These are phyloP conservation scores for Fonsecaea erecta DNA, from an alignment of 2,329 filamentous ascomycete species.

Conservation along the genomic window DNA sequence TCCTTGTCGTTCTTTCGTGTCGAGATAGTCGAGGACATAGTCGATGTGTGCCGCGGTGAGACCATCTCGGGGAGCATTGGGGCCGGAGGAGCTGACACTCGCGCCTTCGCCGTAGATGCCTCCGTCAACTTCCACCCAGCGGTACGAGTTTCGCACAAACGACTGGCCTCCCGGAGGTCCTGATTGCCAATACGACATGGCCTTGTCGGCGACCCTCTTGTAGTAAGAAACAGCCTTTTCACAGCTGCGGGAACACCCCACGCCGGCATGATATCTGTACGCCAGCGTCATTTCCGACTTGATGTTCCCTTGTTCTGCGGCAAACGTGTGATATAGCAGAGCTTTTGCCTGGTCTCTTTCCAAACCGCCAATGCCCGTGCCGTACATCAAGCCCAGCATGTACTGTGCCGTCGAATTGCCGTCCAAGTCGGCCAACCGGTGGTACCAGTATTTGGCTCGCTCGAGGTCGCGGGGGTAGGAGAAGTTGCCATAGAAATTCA, in stretches of 20 bases:
- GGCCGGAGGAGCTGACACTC: conserved; percentile 83
- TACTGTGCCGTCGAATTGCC: conserved; percentile 93
- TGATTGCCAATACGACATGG: conserved; percentile 82
- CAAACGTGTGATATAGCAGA: conserved; percentile 91
- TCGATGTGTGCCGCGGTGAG: conserved; percentile 78
- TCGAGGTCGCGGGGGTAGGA: conserved; percentile 81
- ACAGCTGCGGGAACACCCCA: conserved; percentile 84
- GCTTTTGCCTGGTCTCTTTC: conserved; percentile 87
- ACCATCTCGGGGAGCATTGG: conserved; percentile 71
- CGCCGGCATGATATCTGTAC: conserved; percentile 81
- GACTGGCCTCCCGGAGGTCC: conserved; percentile 86
- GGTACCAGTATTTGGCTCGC: conserved; percentile 79
- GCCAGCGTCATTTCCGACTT: conserved; percentile 92
- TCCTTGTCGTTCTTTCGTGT: conserved; percentile 86
- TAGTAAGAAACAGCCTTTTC: conserved; percentile 86
- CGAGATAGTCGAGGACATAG: conserved; percentile 92
- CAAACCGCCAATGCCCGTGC: conserved; percentile 85
- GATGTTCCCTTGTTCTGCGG: conserved; percentile 79
- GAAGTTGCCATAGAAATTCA: conserved; percentile 97
- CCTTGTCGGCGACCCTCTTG: conserved; percentile 90
- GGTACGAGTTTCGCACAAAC: conserved; percentile 77
- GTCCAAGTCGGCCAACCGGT: conserved; percentile 72
- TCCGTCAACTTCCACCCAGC: conserved; percentile 86
- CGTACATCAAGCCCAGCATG: conserved; percentile 95
- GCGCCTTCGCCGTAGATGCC: conserved; percentile 96